Evolutionary conservation across 2,329 filamentous ascomycete species (phyloP), one percentile per base, ranked within the genome.

Genomic region (Pseudopyrenochaeta lycopersici): DNA sequence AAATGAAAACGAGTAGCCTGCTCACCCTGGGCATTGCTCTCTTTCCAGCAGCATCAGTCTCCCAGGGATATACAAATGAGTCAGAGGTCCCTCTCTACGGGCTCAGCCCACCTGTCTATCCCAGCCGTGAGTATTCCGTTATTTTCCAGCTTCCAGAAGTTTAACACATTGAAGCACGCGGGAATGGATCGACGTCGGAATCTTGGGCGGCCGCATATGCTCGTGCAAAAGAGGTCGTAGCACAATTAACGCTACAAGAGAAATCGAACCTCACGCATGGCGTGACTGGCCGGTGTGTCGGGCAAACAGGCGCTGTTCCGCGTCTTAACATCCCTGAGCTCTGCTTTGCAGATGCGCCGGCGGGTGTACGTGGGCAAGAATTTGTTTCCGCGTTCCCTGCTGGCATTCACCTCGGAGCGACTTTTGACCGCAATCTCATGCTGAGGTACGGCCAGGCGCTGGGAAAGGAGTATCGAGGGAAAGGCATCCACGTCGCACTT

Each of bases 391-490:
- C 70, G 3, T 71, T 73, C 41, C 69, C 69, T 7, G 67, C 70
- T 23, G 67, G 68, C 1, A 64, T 70, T 23, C 65, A 70, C 44
- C 59, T 85, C 1, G 90, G 87, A 23, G 88, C 89, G 1, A 91
- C 89, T 0, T 92, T 87, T 64, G 88, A 89, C 73, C 90, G 90
- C 74, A 77, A 82, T 11, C 77, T 92, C 42, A 88, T 91, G 76
- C 88, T 89, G 56, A 79, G 82, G 47, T 84, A 89, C 15, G 89
- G 85, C 1, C 82, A 85, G 11, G 88, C 86, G 3, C 76, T 92
- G 4, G 89, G 89, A n/a, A 77, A 85, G 56, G 90, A 92, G 70
- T 87, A 88, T 44, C 84, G 85, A 11, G 88, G 87, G 4, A 92
- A 92, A 67, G 89, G 90, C 1, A 83, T 87, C 33, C 86, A 92